These are phyloP conservation scores for Aspergillus costaricaensis DNA, from an alignment of 2,329 filamentous ascomycete genomes.

Conservation along the genomic window DNA sequence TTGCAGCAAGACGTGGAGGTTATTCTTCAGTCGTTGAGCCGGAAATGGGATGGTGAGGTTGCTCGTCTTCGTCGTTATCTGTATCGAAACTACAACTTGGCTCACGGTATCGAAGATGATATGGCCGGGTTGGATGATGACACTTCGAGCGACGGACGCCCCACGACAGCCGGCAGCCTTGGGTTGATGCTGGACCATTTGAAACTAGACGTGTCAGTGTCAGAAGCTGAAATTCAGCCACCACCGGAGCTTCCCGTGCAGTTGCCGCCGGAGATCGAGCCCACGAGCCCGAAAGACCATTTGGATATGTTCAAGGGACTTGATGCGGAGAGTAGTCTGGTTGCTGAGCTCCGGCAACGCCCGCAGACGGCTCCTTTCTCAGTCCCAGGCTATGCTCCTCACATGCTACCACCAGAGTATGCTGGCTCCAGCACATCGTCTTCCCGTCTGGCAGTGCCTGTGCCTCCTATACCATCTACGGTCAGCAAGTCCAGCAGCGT, in stretches of 20 bases:
- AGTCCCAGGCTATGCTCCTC: constrained; percentile 17
- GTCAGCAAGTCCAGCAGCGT: constrained; percentile 36
- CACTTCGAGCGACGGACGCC: constrained; percentile 39
- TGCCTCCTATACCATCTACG: constrained; percentile 32
- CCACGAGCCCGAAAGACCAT: constrained; percentile 14
- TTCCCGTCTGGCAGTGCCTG: constrained; percentile 32
- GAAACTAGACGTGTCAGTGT: constrained; percentile 38
- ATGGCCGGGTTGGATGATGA: constrained; percentile 30
- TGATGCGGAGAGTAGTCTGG: constrained; percentile 20
- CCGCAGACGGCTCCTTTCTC: constrained; percentile 31
- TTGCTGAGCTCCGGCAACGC: constrained; percentile 22
- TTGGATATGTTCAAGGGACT: constrained; percentile 24
- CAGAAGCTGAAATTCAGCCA: constrained; percentile 28
- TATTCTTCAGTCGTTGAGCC: constrained; percentile 44
- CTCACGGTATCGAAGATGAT: constrained; percentile 35
- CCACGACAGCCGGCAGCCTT: constrained; percentile 40
- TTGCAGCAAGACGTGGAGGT: constrained; percentile 44
- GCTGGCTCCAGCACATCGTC: constrained; percentile 21
- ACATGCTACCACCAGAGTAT: constrained; percentile 28
- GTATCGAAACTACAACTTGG: constrained; percentile 48
- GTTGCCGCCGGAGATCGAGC: constrained; percentile 7
- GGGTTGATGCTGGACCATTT: constrained; percentile 42
- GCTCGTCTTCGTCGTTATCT: constrained; percentile 47
- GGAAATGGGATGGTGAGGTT: constrained; percentile 50
- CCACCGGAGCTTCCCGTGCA: constrained; percentile 22